Conservation (phyloP, 495 filamentous ascomycete genomes). For the Clohesyomyces aquaticus region DNA sequence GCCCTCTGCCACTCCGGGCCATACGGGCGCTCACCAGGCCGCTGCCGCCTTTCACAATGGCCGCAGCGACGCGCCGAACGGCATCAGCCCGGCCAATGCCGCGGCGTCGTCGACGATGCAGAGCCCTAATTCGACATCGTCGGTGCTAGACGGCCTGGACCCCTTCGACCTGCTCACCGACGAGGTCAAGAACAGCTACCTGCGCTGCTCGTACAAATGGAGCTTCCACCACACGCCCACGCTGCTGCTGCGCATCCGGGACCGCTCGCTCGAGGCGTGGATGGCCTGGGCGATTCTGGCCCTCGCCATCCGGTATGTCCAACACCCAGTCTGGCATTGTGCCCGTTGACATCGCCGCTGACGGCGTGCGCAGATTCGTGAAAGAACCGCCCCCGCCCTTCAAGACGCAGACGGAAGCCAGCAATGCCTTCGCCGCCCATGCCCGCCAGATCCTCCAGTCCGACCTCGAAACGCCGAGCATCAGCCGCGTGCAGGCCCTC, state of each 20-base stretch:
- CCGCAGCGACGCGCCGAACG: slow-evolving; percentile 20
- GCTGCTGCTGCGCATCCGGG: slow-evolving; percentile 40
- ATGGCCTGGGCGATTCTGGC: slow-evolving; percentile 43
- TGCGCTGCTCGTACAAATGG: slow-evolving; percentile 44
- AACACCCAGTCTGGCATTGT: too few relatives aligned
- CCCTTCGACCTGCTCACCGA: slow-evolving; percentile 43
- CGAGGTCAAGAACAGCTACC: slow-evolving; percentile 44
- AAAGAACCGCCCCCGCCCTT: slow-evolving; percentile 38
- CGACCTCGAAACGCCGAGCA: slow-evolving; percentile 40
- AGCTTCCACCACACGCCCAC: slow-evolving; percentile 44
- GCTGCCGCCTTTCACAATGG: slow-evolving; percentile 4
- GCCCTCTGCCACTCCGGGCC: background rate
- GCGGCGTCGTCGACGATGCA: slow-evolving; percentile 3
- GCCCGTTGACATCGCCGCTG: background rate
- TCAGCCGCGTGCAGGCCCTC: slow-evolving; percentile 41
- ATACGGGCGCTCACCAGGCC: background rate
- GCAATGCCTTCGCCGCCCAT: slow-evolving; percentile 44
- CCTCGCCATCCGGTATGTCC: slow-evolving; percentile 38
- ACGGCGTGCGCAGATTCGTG: slow-evolving; percentile 32
- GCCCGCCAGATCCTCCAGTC: slow-evolving; percentile 39
- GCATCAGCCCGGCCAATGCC: slow-evolving; percentile 28
- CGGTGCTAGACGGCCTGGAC: slow-evolving; percentile 35
- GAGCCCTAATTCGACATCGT: slow-evolving; percentile 11
- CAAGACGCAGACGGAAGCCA: slow-evolving; percentile 40
- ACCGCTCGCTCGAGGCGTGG: slow-evolving; percentile 39